These are phyloP conservation scores for Neurospora cerealis DNA, from an alignment of 495 filamentous ascomycete genomes.

Conservation along the genomic window DNA sequence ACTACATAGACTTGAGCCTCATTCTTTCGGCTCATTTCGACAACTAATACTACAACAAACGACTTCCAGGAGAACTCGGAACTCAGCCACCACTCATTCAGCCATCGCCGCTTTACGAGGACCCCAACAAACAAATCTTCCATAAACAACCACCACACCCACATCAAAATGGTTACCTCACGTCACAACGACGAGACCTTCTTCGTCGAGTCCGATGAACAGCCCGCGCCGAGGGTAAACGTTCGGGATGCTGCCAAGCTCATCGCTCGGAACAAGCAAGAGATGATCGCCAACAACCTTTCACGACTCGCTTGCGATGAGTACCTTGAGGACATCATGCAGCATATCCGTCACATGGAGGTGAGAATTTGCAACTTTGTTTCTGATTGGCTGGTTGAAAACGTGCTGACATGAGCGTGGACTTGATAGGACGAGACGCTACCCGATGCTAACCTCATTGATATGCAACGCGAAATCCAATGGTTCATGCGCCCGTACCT, in stretches of 20 bases:
- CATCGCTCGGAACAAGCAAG: slow-evolving; percentile 65
- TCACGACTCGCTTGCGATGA: slow-evolving; percentile 73
- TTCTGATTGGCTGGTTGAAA: background rate
- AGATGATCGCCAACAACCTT: slow-evolving; percentile 76
- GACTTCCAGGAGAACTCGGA: slow-evolving; percentile 44
- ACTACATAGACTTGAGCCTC: slow-evolving; percentile 10
- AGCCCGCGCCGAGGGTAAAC: slow-evolving; percentile 32
- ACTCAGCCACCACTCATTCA: slow-evolving; percentile 30
- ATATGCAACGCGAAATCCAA: slow-evolving; percentile 97
- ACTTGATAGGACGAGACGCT: slow-evolving; percentile 65
- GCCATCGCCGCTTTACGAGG: slow-evolving; percentile 11
- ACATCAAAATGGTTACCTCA: slow-evolving; percentile 63
- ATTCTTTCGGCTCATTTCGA: slow-evolving; percentile 35
- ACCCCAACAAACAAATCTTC: background rate
- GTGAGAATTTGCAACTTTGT: slow-evolving; percentile 35
- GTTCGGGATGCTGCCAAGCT: slow-evolving; percentile 64
- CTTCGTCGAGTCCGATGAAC: slow-evolving; percentile 77
- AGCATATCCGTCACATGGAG: slow-evolving; percentile 96
- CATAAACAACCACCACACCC: slow-evolving; percentile 3
- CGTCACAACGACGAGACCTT: slow-evolving; percentile 50
- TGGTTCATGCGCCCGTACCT: slow-evolving; percentile 99
- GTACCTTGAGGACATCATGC: slow-evolving; percentile 84
- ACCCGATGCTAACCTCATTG: slow-evolving; percentile 92
- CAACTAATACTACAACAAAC: slow-evolving; percentile 15
- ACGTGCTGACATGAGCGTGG: background rate